Evolutionary conservation across 2,329 filamentous ascomycete genomes (phyloP), one percentile per base, ranked within the genome.

Genomic region (Diaporthe velutina): DNA sequence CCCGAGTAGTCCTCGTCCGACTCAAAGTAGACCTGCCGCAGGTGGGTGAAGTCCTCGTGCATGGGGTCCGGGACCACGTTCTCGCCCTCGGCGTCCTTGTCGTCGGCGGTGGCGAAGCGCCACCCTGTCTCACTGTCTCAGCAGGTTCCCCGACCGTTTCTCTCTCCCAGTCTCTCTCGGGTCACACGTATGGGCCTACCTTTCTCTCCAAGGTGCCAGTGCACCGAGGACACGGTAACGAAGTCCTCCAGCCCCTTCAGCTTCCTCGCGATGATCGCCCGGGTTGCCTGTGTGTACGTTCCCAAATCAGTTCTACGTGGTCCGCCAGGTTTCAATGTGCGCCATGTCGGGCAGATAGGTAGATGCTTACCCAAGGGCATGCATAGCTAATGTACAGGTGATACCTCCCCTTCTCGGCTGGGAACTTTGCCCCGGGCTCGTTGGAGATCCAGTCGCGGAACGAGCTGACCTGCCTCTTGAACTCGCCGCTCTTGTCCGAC

Each of bases 311-410:
- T 38, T n/a, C n/a, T 25, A 13, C 6, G 22, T 38, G 30, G 17
- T 5, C 19, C n/a, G n/a, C n/a, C n/a, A n/a, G n/a, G n/a, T n/a
- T n/a, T n/a, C n/a, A n/a, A n/a, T n/a, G n/a, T n/a, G 8, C 35
- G 17, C 35, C 10, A 12, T 38, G 42, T 1, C n/a, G n/a, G n/a
- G n/a, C n/a, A 28, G n/a, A n/a, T 28, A 13, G n/a, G 38, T 68
- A 67, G 54, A 38, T 64, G 80, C 84, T 71, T 79, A 88, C 93
- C 96, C 96, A 98, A 5, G 96, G 96, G 84, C 96, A 98, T 9
- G 96, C 96, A 84, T 98, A 98, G 80, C 93, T 96, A 78, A 98
- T 93, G 82, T 96, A 99, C 79, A 99, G 91, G 85, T 99, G 97
- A 83, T 99, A 99, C 73, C 97, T 90, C 71, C 90, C 95, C 85